Percentiles rank a stretch among this genome's conserved stretches.
Conservation (phyloP, 1,284 basidiomycete genomes). For the Leccinum solheimii region DNA sequence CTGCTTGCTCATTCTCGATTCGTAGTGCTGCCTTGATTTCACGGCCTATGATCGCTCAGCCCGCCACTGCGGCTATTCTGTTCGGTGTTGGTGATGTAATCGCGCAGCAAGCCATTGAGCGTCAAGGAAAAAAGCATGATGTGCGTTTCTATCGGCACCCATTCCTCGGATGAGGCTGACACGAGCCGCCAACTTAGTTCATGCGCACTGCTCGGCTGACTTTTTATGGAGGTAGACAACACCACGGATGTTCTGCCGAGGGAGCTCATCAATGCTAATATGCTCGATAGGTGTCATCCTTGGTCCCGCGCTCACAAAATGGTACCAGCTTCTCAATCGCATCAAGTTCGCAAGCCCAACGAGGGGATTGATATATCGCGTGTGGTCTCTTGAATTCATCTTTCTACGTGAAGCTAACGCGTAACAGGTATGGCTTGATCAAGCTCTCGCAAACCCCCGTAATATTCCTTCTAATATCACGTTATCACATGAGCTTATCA, state of each 20-base stretch:
- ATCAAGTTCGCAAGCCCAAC: conserved; percentile 62
- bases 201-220: conserved; percentile 68
- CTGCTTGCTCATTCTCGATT: conserved; percentile 7
- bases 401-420: not conserved
- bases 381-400: conserved; percentile 31
- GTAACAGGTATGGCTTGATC: conserved; percentile 70
- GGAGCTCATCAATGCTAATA: conserved; percentile 8
- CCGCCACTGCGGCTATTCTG: conserved; percentile 63
- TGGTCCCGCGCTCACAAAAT: conserved; percentile 71
- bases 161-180: not conserved
- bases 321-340: conserved; percentile 66
- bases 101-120: conserved; percentile 81
- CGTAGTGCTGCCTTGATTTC: conserved; percentile 59
- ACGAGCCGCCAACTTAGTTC: conserved; percentile 44
- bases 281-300: conserved; percentile 55
- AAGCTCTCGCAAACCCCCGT: conserved; percentile 70
- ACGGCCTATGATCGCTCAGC: conserved; percentile 66
- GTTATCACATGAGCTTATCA: not conserved
- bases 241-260: not conserved
- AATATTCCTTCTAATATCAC: not conserved
- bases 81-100: conserved; percentile 81
- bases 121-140: conserved; percentile 64
- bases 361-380: conserved; percentile 58
- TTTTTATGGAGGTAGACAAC: conserved; percentile 67
- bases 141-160: conserved; percentile 42